Evolutionary conservation across 306 rosid genomes (phyloP).

Genomic region (Cicer judaicum): DNA sequence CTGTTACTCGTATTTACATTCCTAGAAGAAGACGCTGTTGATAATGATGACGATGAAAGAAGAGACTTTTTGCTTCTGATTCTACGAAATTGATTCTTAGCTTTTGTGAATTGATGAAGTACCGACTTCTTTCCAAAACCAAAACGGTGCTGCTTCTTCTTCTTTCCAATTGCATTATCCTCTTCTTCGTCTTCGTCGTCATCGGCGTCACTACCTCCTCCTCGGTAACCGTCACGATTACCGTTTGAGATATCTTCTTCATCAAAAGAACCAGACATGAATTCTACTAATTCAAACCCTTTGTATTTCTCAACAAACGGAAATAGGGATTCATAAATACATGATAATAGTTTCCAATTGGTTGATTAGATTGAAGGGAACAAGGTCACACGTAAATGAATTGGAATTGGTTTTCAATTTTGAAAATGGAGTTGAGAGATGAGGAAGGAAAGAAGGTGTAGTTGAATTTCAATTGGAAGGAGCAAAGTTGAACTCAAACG

Average conservation of each 20-base stretch:
- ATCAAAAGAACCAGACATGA: slow-evolving; percentile 59
- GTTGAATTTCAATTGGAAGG: neutral
- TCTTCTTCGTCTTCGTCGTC: slow-evolving; percentile 47
- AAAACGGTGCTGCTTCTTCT: slow-evolving; percentile 35
- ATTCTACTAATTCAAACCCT: slow-evolving; percentile 37
- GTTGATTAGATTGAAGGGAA: neutral
- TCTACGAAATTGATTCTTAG: slow-evolving; percentile 48
- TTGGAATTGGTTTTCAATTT: neutral
- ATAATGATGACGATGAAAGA: slow-evolving; percentile 38
- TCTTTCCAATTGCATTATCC: slow-evolving; percentile 42
- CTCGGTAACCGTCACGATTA: slow-evolving; percentile 37
- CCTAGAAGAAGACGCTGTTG: slow-evolving; percentile 23
- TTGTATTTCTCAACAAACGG: neutral
- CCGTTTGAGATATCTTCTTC: slow-evolving; percentile 53
- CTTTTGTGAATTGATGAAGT: slow-evolving; percentile 53
- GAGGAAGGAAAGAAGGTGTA: neutral
- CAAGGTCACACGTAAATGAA: slow-evolving; percentile 17
- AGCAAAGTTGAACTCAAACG: neutral
- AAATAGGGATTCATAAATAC: neutral
- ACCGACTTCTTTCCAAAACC: slow-evolving; percentile 49
- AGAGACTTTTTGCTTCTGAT: slow-evolving; percentile 41
- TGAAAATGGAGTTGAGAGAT: neutral
- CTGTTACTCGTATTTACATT: slow-evolving; percentile 23
- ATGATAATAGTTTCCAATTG: neutral
- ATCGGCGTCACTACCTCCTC: slow-evolving; percentile 45